Conservation (phyloP, 208 protist species). For the Balamuthia mandrillaris region DNA sequence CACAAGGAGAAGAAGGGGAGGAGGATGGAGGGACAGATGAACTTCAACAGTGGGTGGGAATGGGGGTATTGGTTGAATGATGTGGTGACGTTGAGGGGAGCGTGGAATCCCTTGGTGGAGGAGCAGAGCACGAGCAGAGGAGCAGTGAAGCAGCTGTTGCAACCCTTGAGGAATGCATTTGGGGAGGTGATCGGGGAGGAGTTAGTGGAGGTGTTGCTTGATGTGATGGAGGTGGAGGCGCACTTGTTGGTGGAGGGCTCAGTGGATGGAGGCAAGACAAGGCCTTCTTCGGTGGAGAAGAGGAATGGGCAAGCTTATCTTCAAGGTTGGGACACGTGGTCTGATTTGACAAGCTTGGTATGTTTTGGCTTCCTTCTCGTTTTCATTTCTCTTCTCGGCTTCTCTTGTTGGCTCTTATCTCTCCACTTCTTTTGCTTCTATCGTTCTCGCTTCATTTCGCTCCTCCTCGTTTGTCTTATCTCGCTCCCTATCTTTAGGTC, state of each 20-base stretch:
- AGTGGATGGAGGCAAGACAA: neutral
- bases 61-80: constrained; percentile 41
- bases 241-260: neutral
- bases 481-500: too few species aligned
- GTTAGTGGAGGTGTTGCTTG: neutral
- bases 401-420: too few species aligned
- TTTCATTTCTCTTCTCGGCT: too few species aligned
- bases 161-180: neutral
- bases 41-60: constrained; percentile 45
- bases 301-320: constrained; percentile 39
- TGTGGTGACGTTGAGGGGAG: neutral
- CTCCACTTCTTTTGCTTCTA: too few species aligned
- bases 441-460: too few species aligned
- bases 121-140: neutral
- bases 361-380: too few species aligned
- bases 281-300: neutral
- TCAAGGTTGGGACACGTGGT: constrained; percentile 45
- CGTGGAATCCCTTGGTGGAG: constrained; percentile 10
- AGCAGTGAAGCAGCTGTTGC: neutral
- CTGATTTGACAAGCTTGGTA: neutral
- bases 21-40: constrained; percentile 22
- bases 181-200: neutral
- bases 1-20: neutral
- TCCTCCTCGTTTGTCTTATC: too few species aligned
- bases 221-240: neutral